These are phyloP conservation scores for Cornus kousa DNA, from an alignment of 148 eudicot genomes.

Conservation along the genomic window DNA sequence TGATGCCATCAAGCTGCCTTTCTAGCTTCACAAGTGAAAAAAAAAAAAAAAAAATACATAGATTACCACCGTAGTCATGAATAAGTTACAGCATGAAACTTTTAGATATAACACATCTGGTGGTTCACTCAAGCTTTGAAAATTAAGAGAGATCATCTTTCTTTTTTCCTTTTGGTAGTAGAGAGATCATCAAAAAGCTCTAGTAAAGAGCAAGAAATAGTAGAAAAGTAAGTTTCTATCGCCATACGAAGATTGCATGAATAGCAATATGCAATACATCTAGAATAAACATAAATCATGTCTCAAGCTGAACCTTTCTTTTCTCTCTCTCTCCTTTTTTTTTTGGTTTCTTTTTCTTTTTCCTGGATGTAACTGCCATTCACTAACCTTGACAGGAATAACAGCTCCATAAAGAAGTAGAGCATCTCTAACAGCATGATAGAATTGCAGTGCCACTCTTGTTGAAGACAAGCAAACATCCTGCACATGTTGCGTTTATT, in stretches of 20 bases:
- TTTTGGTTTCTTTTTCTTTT: background rate
- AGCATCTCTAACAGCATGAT: conserved; percentile 88
- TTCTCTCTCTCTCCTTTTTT: too few species aligned
- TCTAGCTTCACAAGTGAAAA: conserved; percentile 71
- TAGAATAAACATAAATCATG: background rate
- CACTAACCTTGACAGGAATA: conserved; percentile 84
- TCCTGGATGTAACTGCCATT: background rate
- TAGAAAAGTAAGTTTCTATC: too few species aligned
- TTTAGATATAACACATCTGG: background rate
- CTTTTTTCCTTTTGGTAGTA: too few species aligned
- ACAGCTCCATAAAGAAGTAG: conserved; percentile 85
- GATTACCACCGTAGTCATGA: conserved; percentile 13
- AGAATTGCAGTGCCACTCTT: conserved; percentile 83
- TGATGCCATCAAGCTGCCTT: conserved; percentile 82
- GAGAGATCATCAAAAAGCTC: too few species aligned
- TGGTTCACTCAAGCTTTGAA: background rate
- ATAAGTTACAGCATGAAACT: background rate
- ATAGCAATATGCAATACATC: background rate
- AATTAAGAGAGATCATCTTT: background rate
- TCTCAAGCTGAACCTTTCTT: background rate
- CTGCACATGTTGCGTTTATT: conserved; percentile 39
- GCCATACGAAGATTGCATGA: background rate
- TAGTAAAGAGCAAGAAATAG: too few species aligned
- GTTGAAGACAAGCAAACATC: conserved; percentile 91
- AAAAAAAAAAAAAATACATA: too few species aligned